Base-by-base conservation (phyloP, 805 yeast genomes). In the Clavispora santaluciae region DNA sequence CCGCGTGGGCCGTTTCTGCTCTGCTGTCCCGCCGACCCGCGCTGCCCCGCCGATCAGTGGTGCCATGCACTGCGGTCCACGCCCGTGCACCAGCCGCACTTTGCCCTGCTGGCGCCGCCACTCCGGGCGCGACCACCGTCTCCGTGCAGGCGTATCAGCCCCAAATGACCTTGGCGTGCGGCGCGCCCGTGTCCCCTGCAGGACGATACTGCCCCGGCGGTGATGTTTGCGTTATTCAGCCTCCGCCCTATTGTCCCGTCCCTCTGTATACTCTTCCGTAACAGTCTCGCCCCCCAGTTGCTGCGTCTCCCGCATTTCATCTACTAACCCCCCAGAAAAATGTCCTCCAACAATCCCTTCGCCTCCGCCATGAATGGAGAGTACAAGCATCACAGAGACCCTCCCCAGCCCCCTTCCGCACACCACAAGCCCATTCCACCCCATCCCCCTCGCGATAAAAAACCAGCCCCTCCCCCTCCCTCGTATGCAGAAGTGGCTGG, bases 401-500 rank as follows among this genome's bases (percentile, higher is more conserved):
- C 70, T 2, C 68, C 70, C 9, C 64, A 64, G 4, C 58, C 53
- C 6, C 67, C 67, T 13, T 36, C 49, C 16, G 18, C 33, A 42
- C 2, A 40, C 48, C 28, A 41, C 34, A 44, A 36, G 36, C 39
- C 41, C 45, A 40, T 36, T 35, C 31, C 50, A 36, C 55, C 56
- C 21, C 58, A 53, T 15, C 41, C 60, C 20, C 45, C 56, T n/a
- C 69, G 71, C 37, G 64, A 70, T 6, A 51, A 59, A 56, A 68
- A 53, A 51, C 51, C n/a, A 26, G 45, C 50, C 6, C 59, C 73
- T 6, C 60, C 59, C 3, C 86, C 87, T 5, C 88, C 89, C 6
- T 70, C 87, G 0, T 82, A 83, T 54, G 86, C 81, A 48, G 89
- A 82, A 50, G 83, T 73, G 16, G 80, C 86, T 2, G 79, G 79